Conservation (phyloP, 768 basidiomycete genomes). For the Phlegmacium glaucopus region DNA sequence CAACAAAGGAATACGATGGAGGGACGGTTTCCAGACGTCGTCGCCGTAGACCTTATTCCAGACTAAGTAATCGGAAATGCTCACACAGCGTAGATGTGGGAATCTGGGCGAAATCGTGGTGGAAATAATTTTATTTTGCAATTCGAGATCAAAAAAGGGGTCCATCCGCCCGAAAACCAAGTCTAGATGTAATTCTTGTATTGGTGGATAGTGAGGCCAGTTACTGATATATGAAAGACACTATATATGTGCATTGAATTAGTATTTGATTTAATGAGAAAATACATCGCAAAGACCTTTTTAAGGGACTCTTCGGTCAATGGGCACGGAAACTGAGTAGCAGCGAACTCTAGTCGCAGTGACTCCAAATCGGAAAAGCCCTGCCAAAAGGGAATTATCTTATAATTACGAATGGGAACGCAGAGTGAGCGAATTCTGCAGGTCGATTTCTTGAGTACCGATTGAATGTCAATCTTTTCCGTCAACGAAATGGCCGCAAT, state of each 20-base stretch:
- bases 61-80: background rate
- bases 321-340: background rate
- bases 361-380: slow-evolving; percentile 4
- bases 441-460: background rate
- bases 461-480: background rate
- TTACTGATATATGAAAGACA: background rate
- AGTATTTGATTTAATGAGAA: no score
- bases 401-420: background rate
- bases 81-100: background rate
- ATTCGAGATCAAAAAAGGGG: background rate
- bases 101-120: background rate
- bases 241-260: no score
- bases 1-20: background rate
- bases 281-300: background rate
- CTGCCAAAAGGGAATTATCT: slow-evolving; percentile 1
- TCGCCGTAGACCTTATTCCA: background rate
- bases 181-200: background rate
- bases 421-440: background rate
- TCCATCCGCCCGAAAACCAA: background rate
- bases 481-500: background rate
- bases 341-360: background rate
- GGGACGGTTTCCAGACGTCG: background rate
- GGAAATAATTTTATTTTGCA: background rate
- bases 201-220: background rate
- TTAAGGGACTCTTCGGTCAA: background rate